Conservation (phyloP, 805 yeast species). For the Pichia deserticola region DNA sequence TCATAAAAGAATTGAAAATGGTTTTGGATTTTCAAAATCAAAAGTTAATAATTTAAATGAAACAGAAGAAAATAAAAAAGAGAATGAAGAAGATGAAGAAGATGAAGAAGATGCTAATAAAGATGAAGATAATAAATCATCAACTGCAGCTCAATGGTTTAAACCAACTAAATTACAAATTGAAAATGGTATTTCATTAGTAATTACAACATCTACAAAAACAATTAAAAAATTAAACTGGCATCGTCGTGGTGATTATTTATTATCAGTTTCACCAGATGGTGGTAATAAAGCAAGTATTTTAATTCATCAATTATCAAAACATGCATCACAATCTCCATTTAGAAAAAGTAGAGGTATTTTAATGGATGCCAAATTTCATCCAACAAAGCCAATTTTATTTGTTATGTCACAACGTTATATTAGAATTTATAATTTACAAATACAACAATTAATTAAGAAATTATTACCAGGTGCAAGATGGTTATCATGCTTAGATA, state of each 20-base stretch:
- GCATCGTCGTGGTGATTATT: constrained; percentile 97
- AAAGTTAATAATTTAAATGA: constrained; percentile 22
- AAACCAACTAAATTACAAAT: constrained; percentile 63
- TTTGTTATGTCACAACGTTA: constrained; percentile 93
- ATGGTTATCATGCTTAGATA: constrained; percentile 85
- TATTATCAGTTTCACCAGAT: constrained; percentile 94
- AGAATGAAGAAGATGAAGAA: constrained; percentile 28
- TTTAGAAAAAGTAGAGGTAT: constrained; percentile 90
- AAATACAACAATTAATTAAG: constrained; percentile 76
- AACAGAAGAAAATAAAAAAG: constrained; percentile 32
- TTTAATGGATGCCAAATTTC: constrained; percentile 93
- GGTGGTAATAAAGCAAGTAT: constrained; percentile 76
- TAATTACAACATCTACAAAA: constrained; percentile 50
- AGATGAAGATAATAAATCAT: constrained; percentile 13
- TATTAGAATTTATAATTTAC: constrained; percentile 81
- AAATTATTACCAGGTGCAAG: constrained; percentile 92
- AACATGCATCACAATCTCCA: constrained; percentile 93
- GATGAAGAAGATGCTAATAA: constrained; percentile 32
- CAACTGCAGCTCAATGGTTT: constrained; percentile 65
- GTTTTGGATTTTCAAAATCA: constrained; percentile 73
- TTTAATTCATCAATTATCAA: constrained; percentile 87
- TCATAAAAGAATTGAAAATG: constrained; percentile 71
- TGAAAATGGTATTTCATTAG: constrained; percentile 60
- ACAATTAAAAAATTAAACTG: constrained; percentile 79
- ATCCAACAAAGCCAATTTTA: constrained; percentile 90